Evolutionary conservation across 2,329 filamentous ascomycete species (phyloP).

Genomic region (Phyllosticta citrichinensis): DNA sequence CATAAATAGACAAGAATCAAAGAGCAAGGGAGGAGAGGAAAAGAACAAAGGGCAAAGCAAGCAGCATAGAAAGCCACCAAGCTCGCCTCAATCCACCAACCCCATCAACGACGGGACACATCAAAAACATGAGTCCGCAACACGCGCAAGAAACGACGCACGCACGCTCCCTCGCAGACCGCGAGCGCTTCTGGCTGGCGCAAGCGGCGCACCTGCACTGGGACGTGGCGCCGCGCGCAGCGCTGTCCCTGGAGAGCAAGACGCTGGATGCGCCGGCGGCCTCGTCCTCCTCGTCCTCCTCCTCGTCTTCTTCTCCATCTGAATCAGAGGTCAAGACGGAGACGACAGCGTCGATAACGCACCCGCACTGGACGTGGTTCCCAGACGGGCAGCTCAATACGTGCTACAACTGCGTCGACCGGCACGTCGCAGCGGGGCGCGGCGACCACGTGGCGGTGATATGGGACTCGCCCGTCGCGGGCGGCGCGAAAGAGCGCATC

Average conservation of each 20-base stretch:
- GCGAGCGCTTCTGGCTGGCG: conserved; percentile 62
- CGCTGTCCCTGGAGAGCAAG: conserved; percentile 52
- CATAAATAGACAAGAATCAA: too few relatives aligned
- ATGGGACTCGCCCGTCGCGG: conserved; percentile 80
- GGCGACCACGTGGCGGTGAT: conserved; percentile 67
- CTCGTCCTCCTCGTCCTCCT: neutral
- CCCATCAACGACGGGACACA: neutral
- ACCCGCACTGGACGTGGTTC: conserved; percentile 85
- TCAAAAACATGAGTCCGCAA: conserved; percentile 14
- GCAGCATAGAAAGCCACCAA: too few relatives aligned
- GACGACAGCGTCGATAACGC: conserved; percentile 26
- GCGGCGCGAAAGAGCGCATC: conserved; percentile 53
- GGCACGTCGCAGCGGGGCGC: conserved; percentile 73
- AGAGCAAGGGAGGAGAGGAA: too few relatives aligned
- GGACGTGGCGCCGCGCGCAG: conserved; percentile 62
- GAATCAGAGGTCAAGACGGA: too few relatives aligned
- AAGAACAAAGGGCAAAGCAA: too few relatives aligned
- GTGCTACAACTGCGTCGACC: conserved; percentile 83
- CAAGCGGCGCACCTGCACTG: conserved; percentile 70
- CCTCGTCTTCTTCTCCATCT: conserved; percentile 16
- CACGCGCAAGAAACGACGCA: conserved; percentile 42
- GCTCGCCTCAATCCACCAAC: too few relatives aligned
- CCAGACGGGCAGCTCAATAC: conserved; percentile 80
- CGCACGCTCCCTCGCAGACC: conserved; percentile 52
- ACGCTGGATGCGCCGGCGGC: conserved; percentile 35